Base-by-base conservation (phyloP, 768 basidiomycete species). In the Brasilioporus rufonigricans region DNA sequence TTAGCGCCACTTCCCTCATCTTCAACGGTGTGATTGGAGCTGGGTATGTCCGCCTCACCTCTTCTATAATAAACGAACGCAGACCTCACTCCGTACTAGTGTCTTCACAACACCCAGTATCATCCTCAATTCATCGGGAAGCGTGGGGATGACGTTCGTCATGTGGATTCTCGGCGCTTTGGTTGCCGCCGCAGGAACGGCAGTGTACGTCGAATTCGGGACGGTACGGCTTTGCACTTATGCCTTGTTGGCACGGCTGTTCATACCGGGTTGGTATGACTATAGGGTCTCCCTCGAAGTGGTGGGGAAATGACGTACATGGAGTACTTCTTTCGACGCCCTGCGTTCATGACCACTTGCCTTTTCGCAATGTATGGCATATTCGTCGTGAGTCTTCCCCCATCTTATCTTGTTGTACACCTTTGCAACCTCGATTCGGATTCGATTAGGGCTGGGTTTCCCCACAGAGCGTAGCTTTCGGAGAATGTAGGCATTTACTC, bases 271-370 rank as follows among this genome's bases (percentile, higher is more conserved):
- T 39, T 52, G 39, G 8, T 19, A 26, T 24, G 16, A 16, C 16
- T 21, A 29, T 46, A 88, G 84, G 86, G 82, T 21, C 73, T 90
- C 3, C 88, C 88, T 2, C 74, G 81, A 3, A 89, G 77, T 51
- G 88, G 88, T 1, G 88, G 85, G 3, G 87, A 89, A 73, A 89
- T 89, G 72, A 86, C 84, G 48, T 90, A 89, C 61, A 69, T 90
- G 35, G 86, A 88, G 11, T 39, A 77, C 64, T 79, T 88, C n/a
- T 89, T 80, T 67, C 73, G 79, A 44, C 74, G 75, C 4, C 88
- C 87, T 8, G 77, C 74, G 46, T 86, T 84, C 61, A 67, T 90
- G 62, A 75, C 73, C 16, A 84, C 85, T 5, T 88, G 85, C 60
- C 61, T 76, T 9, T 89, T 79, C 57, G 76, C 82, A 3, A 68